These are phyloP conservation scores for Pseudonitzschia multiseries DNA, from an alignment of 108 stramenopile genomes.

Conservation along the genomic window DNA sequence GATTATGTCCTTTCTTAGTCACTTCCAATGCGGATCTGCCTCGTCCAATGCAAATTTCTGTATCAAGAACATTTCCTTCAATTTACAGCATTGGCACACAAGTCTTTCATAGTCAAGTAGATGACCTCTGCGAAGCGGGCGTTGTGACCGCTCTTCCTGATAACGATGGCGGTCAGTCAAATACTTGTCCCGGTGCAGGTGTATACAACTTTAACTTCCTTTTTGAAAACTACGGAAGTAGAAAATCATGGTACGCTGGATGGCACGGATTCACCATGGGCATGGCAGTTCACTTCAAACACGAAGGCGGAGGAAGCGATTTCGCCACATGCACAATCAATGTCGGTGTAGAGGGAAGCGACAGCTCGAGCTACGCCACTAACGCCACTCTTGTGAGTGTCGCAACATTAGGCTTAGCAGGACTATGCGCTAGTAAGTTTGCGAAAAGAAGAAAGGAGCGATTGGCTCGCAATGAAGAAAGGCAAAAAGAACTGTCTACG, in stretches of 20 bases:
- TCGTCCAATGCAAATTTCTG: constrained; percentile 4
- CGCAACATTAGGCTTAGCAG: constrained; percentile 5
- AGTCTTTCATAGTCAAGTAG: neutral
- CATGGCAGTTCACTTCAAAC: constrained; percentile 15
- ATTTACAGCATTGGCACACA: neutral
- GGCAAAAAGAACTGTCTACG: constrained; percentile 6
- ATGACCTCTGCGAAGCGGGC: constrained; percentile 5
- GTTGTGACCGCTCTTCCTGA: neutral
- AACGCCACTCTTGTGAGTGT: constrained; percentile 2
- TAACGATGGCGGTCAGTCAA: neutral
- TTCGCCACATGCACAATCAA: constrained; percentile 10
- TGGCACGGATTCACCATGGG: constrained; percentile 15
- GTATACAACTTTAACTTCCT: constrained; percentile 15
- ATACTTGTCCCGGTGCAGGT: constrained; percentile 5
- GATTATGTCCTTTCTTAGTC: neutral
- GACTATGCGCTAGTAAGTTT: constrained; percentile 1
- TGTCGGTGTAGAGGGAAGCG: constrained; percentile 3
- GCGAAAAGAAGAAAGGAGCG: constrained; percentile 8
- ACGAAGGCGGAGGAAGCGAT: constrained; percentile 12
- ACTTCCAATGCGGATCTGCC: constrained; percentile 11
- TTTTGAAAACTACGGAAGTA: constrained; percentile 2
- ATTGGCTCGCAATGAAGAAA: neutral
- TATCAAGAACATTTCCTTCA: neutral
- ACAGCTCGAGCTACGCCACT: neutral
- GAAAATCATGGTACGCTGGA: constrained; percentile 2